phyloP scores from a whole-genome alignment of 768 basidiomycete genomes.

The Dacryopinax spathularia region DNA sequence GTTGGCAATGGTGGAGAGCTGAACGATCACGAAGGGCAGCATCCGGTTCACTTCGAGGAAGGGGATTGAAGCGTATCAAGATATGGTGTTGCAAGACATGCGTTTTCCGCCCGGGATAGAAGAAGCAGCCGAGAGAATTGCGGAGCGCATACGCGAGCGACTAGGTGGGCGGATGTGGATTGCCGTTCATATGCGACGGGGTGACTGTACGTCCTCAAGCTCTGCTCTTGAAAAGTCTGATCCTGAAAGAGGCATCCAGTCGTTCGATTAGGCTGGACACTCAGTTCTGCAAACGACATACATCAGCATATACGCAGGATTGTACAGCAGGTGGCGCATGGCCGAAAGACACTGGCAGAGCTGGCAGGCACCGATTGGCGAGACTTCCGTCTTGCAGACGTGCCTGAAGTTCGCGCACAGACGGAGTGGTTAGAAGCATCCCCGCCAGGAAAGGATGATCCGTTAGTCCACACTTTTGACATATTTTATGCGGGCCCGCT shows the following conservation, averaged over 20 bases:
- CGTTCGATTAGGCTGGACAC: constrained; percentile 25
- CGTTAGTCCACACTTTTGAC: constrained; percentile 7
- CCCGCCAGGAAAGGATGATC: constrained; percentile 12
- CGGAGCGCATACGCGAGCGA: constrained; percentile 5
- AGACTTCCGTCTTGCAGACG: constrained; percentile 23
- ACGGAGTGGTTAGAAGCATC: not conserved
- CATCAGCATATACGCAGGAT: constrained; percentile 26
- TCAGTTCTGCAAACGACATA: constrained; percentile 23
- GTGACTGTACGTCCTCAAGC: constrained; percentile 25
- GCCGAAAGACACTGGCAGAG: constrained; percentile 14
- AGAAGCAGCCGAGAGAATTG: not conserved
- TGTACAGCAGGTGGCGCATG: constrained; percentile 17
- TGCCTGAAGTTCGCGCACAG: constrained; percentile 8
- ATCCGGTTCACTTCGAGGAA: not conserved
- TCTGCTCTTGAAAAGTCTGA: not conserved
- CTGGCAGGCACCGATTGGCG: not conserved
- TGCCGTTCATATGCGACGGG: constrained; percentile 34
- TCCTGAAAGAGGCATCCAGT: constrained; percentile 4
- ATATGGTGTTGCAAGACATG: constrained; percentile 6
- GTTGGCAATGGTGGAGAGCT: not conserved
- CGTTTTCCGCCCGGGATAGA: not conserved
- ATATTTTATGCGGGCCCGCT: not conserved
- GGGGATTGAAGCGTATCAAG: not conserved
- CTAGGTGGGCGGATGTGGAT: constrained; percentile 27
- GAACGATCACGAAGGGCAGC: not conserved